phyloP scores from a whole-genome alignment of 1,284 basidiomycete species.

The Malassezia cuniculi region DNA sequence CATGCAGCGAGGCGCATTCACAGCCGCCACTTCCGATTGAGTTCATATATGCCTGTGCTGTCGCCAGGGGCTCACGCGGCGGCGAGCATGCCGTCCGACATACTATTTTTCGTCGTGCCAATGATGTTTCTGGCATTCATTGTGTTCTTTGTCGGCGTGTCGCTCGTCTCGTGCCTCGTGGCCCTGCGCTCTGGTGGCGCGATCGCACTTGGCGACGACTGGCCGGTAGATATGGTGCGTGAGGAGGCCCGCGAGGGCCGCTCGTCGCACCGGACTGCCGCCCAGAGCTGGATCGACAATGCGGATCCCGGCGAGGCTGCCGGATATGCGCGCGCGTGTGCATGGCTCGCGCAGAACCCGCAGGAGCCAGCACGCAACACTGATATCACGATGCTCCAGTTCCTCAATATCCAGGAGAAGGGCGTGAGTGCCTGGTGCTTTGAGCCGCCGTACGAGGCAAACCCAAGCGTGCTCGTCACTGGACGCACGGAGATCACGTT shows the following conservation, averaged over 20 bases:
- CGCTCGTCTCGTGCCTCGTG: constrained; percentile 30
- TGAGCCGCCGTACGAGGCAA: constrained; percentile 43
- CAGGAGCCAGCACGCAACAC: constrained; percentile 26
- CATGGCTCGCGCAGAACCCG: constrained; percentile 49
- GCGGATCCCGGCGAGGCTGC: constrained; percentile 58
- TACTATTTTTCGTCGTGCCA: constrained; percentile 44
- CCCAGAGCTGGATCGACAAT: constrained; percentile 81
- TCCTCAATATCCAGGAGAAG: constrained; percentile 44
- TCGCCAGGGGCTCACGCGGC: no score
- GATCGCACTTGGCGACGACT: constrained; percentile 61
- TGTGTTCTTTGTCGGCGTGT: constrained; percentile 63
- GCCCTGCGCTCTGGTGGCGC: constrained; percentile 25
- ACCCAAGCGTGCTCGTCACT: constrained; percentile 40
- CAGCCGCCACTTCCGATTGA: no score
- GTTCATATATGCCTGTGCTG: no score
- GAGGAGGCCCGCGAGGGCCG: constrained; percentile 61
- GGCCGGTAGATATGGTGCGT: constrained; percentile 80
- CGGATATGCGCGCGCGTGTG: constrained; percentile 74
- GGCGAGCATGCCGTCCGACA: not conserved
- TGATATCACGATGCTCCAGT: constrained; percentile 44
- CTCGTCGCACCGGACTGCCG: constrained; percentile 78
- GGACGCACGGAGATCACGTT: constrained; percentile 43
- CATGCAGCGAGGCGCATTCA: not conserved
- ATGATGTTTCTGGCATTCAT: constrained; percentile 76
- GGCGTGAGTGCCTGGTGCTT: constrained; percentile 44